Conservation (phyloP, 2,329 filamentous ascomycete species). For the Verruconis gallopava region DNA sequence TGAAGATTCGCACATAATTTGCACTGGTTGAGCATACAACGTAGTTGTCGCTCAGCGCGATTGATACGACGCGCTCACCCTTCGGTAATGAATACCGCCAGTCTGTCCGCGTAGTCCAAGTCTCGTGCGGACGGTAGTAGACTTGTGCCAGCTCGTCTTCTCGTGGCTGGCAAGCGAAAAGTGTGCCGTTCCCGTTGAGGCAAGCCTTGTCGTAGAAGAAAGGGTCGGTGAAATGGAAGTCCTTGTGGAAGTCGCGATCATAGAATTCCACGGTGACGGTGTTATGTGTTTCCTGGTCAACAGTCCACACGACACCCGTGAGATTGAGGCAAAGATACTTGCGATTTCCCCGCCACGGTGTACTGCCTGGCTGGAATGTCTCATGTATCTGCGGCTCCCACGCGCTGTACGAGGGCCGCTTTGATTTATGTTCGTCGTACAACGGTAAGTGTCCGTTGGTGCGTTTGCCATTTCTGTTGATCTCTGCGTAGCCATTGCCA, state of each 20-base stretch:
- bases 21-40: conserved; percentile 76
- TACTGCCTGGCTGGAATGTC: conserved; percentile 85
- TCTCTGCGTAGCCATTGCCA: conserved; percentile 66
- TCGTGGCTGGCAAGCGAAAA: conserved; percentile 66
- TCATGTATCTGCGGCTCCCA: conserved; percentile 61
- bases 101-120: conserved; percentile 81
- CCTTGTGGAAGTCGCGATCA: conserved; percentile 78
- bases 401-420: conserved; percentile 14
- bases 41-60: conserved; percentile 84
- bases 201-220: conserved; percentile 95
- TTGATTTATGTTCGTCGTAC: conserved; percentile 12
- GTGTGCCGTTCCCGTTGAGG: conserved; percentile 65
- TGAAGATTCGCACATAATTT: conserved; percentile 86
- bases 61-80: conserved; percentile 75
- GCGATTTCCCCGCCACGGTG: conserved; percentile 87
- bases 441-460: conserved; percentile 37
- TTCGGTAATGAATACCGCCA: conserved; percentile 81
- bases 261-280: conserved; percentile 97
- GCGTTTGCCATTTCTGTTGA: conserved; percentile 53
- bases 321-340: conserved; percentile 90
- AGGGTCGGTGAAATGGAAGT: conserved; percentile 96
- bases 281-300: conserved; percentile 78
- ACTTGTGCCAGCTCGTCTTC: conserved; percentile 52
- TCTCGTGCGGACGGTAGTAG: conserved; percentile 96
- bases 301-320: conserved; percentile 91